Evolutionary conservation across 1,284 basidiomycete species (phyloP), one percentile per base, ranked within the genome.

Genomic region (Mixia osmundae): DNA sequence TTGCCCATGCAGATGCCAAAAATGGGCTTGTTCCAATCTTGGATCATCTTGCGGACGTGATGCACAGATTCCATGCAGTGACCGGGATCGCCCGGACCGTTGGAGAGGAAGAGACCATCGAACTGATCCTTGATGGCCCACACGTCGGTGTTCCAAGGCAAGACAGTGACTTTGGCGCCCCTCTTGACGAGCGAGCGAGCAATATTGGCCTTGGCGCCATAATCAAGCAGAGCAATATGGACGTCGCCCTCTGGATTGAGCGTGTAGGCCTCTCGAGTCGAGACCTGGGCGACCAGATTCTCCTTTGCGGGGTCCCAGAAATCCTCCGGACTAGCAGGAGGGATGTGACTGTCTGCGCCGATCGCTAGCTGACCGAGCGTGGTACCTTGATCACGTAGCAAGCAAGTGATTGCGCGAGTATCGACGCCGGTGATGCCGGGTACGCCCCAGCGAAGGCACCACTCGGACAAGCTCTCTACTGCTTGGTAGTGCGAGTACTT

Each of bases 1-100:
- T 91, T 80, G 32, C 85, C 91, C 91, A 97, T 97, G 61, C 89
- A 97, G 53, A 97, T 91, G 41, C 89, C 91, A 51, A 97, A 97
- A 36, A 97, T 68, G 16, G 89, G 89, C 53, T 73, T 77, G 57
- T 74, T 61, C 83, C 87, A 95, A 56, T 89, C 76, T 34, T 68
- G 52, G 37, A 95, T 61, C 12, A 79, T 83, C 50, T 67, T 66
- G 47, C 79, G 69, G 40, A 94, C 69, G 42, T 76, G 70, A 44
- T 75, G 53, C 12, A 72, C 77, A 16, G 83, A 83, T 40, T 80
- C 72, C 67, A 73, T 72, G 60, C 85, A 89, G 46, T 79, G 76
- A 48, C 67, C 66, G 19, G 89, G 91, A 57, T 89, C 83, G 44
- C 89, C 89, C 2, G 89, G 89, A 9, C 91, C 89, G 57, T 97